Conservation (phyloP, 2,329 filamentous ascomycete species). For the Aspergillus nomiae region DNA sequence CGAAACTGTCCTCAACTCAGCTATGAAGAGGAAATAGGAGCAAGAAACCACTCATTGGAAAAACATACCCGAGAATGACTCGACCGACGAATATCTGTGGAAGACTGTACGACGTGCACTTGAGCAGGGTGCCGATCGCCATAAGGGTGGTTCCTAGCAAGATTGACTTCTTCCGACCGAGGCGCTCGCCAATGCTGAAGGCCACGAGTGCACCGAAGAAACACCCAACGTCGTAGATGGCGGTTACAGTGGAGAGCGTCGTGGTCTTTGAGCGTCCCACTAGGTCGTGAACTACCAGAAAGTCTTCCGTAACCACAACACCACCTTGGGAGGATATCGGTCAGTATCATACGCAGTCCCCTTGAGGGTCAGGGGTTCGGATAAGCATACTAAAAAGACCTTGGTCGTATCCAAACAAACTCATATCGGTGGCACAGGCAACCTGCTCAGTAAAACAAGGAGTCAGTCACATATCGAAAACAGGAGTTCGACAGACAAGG, state of each 20-base stretch:
- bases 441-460: slow-evolving; percentile 23
- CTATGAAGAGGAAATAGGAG: too few species aligned
- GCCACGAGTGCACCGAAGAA: slow-evolving; percentile 56
- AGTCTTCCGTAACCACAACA: slow-evolving; percentile 57
- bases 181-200: slow-evolving; percentile 49
- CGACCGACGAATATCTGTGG: slow-evolving; percentile 55
- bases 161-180: slow-evolving; percentile 52
- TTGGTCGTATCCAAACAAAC: slow-evolving; percentile 51
- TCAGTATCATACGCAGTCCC: not conserved
- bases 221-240: slow-evolving; percentile 62
- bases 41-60: too few species aligned
- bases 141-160: slow-evolving; percentile 52
- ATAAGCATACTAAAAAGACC: slow-evolving; percentile 51
- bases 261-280: slow-evolving; percentile 36
- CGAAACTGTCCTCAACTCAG: too few species aligned
- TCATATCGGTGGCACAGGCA: slow-evolving; percentile 54
- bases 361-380: too few species aligned
- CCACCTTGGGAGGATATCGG: slow-evolving; percentile 40
- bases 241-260: slow-evolving; percentile 52
- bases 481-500: not conserved
- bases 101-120: slow-evolving; percentile 49
- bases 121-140: slow-evolving; percentile 51
- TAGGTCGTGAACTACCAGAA: slow-evolving; percentile 52
- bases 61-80: slow-evolving; percentile 30
- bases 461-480: too few species aligned